phyloP scores from a whole-genome alignment of 257 asterid genomes.

The Solanum paucissectum region DNA sequence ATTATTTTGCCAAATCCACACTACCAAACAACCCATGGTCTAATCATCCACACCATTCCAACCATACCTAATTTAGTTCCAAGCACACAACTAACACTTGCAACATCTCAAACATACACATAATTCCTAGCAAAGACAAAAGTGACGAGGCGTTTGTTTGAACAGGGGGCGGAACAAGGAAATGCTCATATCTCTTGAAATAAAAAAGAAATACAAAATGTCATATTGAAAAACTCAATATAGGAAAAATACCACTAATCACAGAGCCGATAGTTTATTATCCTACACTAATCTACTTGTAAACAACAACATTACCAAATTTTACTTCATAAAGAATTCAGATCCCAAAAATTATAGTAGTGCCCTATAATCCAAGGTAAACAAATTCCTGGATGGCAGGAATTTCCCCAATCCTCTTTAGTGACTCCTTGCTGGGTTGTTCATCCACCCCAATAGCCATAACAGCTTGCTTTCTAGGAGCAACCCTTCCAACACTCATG shows the following conservation, averaged over 20 bases:
- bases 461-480: conserved; percentile 83
- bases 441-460: conserved; percentile 97
- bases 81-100: neutral
- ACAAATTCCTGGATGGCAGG: conserved; percentile 78
- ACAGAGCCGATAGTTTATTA: conserved; percentile 5
- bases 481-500: conserved; percentile 85
- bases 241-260: neutral
- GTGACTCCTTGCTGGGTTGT: conserved; percentile 62
- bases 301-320: conserved; percentile 20
- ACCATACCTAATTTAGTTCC: neutral
- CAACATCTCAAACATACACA: neutral
- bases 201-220: neutral
- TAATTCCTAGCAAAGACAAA: neutral
- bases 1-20: neutral
- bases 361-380: conserved; percentile 48
- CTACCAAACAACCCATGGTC: neutral
- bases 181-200: neutral
- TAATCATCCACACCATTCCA: neutral
- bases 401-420: conserved; percentile 81
- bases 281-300: conserved; percentile 1
- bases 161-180: neutral
- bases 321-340: neutral
- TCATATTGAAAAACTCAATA: neutral
- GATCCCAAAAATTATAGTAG: neutral
- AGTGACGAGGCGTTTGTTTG: neutral